phyloP scores from a whole-genome alignment of 129 eudicot genomes.

The Flaveria brownii region DNA sequence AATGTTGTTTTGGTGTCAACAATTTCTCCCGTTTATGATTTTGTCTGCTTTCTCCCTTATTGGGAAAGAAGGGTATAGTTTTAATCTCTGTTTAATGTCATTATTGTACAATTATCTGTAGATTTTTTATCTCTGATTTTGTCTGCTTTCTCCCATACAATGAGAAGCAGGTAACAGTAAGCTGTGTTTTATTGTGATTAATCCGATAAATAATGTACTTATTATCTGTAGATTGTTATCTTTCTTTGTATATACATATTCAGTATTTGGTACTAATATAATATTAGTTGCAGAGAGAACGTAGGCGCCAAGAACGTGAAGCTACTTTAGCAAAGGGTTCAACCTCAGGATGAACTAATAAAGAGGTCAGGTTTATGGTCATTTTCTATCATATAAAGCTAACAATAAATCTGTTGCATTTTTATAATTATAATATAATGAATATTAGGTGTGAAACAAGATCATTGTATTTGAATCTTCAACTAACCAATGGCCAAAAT shows the following conservation, averaged over 20 bases:
- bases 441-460: neutral
- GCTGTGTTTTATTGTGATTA: neutral
- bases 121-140: neutral
- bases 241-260: neutral
- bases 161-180: neutral
- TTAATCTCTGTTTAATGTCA: slow-evolving; percentile 8
- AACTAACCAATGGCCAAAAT: neutral
- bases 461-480: neutral
- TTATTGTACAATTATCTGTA: neutral
- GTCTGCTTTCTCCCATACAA: neutral
- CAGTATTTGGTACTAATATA: slow-evolving; percentile 9
- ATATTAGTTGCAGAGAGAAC: slow-evolving; percentile 50
- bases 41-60: slow-evolving; percentile 85
- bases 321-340: slow-evolving; percentile 38
- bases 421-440: slow-evolving; percentile 12
- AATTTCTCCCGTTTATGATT: slow-evolving; percentile 82
- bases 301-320: slow-evolving; percentile 53
- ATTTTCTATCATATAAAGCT: neutral
- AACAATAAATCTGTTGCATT: neutral
- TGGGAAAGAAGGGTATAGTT: slow-evolving; percentile 91
- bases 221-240: neutral
- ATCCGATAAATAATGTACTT: neutral
- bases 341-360: slow-evolving; percentile 33
- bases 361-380: slow-evolving; percentile 28
- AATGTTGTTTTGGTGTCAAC: slow-evolving; percentile 80